These are phyloP conservation scores for Colletotrichum liriopes DNA, from an alignment of 2,329 filamentous ascomycete genomes.

Conservation along the genomic window DNA sequence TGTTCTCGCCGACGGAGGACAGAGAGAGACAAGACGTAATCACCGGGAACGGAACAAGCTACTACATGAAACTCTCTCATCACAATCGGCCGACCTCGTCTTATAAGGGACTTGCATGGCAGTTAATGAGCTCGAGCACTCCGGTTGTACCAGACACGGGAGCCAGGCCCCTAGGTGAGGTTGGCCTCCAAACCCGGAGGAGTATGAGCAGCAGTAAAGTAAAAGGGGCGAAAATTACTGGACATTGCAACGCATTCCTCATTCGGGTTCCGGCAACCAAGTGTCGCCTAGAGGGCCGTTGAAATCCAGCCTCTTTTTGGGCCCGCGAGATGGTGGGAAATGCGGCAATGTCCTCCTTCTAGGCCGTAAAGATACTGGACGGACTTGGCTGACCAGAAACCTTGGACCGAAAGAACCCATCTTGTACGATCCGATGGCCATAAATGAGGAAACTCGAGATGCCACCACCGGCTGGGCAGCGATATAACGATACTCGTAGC, in stretches of 20 bases:
- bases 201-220: constrained; percentile 14
- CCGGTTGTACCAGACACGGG: background rate
- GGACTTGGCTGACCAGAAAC: background rate
- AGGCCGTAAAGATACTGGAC: background rate
- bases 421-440: background rate
- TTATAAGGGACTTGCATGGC: constrained; percentile 4
- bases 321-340: background rate
- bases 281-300: constrained; percentile 18
- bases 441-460: background rate
- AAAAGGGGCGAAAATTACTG: constrained; percentile 39
- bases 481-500: background rate
- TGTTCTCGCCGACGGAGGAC: constrained; percentile 13
- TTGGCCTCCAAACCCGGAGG: background rate
- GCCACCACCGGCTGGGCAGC: background rate
- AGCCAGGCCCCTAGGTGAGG: constrained; percentile 6
- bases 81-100: constrained; percentile 12
- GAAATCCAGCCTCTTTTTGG: background rate
- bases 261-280: constrained; percentile 18
- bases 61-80: background rate
- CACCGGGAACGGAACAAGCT: constrained; percentile 11
- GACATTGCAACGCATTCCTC: constrained; percentile 44
- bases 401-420: background rate
- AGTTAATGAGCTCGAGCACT: background rate
- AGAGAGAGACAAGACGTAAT: background rate
- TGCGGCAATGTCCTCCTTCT: background rate